phyloP scores from a whole-genome alignment of 305 asterid species.

The Salvia sclarea region DNA sequence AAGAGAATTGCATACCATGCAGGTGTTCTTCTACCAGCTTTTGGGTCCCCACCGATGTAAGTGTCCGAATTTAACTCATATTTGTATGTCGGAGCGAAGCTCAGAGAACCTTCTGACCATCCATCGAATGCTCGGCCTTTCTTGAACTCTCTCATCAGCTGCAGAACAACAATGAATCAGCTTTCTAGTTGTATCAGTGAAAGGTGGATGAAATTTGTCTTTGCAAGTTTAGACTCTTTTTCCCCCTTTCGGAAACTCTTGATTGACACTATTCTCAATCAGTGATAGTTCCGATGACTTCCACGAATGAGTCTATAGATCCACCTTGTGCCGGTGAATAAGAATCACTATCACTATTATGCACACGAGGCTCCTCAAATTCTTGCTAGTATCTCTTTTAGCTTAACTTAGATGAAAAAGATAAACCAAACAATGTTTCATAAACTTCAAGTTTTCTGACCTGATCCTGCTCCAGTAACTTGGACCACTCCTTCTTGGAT shows the following conservation, averaged over 20 bases:
- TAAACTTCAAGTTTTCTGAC: not conserved
- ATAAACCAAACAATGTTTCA: not conserved
- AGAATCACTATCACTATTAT: not conserved
- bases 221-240: too few relatives aligned
- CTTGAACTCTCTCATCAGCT: conserved; percentile 79
- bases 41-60: conserved; percentile 71
- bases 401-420: not conserved
- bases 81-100: conserved; percentile 92
- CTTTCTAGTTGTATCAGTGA: not conserved
- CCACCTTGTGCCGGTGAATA: too few relatives aligned
- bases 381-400: too few relatives aligned
- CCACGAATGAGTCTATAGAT: too few relatives aligned
- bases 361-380: not conserved
- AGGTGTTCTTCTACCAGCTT: conserved; percentile 77
- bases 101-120: conserved; percentile 88
- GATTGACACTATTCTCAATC: too few relatives aligned
- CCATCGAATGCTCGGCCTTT: conserved; percentile 91
- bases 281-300: too few relatives aligned
- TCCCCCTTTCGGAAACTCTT: too few relatives aligned
- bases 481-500: conserved; percentile 65
- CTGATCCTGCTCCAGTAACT: conserved; percentile 69
- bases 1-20: conserved; percentile 66
- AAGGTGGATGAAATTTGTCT: not conserved
- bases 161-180: conserved; percentile 23
- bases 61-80: conserved; percentile 71